These are phyloP conservation scores for Mariannaea sp. DNA, from an alignment of 2,329 filamentous ascomycete species.

Conservation along the genomic window DNA sequence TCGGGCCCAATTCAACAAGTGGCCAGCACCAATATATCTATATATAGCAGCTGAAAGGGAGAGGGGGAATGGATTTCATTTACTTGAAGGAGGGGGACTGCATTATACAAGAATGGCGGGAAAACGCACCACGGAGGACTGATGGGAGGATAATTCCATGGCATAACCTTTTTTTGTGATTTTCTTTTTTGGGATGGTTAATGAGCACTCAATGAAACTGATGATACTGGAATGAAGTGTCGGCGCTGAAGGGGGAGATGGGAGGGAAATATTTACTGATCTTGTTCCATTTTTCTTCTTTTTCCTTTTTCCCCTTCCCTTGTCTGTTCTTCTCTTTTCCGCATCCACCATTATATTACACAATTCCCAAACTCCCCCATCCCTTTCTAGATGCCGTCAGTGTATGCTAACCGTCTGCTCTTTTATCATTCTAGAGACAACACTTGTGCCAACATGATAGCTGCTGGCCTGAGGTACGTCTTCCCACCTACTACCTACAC, in stretches of 20 bases:
- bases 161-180: slow-evolving; percentile 26
- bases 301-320: too few species aligned
- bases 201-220: slow-evolving; percentile 20
- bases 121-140: slow-evolving; percentile 5
- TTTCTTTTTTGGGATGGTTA: slow-evolving; percentile 24
- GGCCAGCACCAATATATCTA: too few species aligned
- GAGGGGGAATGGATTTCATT: slow-evolving; percentile 3
- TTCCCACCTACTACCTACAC: neutral
- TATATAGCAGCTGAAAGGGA: slow-evolving; percentile 16
- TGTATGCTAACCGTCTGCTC: slow-evolving; percentile 31
- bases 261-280: too few species aligned
- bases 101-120: slow-evolving; percentile 7
- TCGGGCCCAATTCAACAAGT: slow-evolving; percentile 14
- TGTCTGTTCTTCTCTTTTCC: slow-evolving; percentile 12
- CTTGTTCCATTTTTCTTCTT: too few species aligned
- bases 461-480: slow-evolving; percentile 36
- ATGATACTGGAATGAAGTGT: slow-evolving; percentile 15
- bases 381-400: slow-evolving; percentile 15
- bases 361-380: slow-evolving; percentile 19
- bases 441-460: slow-evolving; percentile 18
- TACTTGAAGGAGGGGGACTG: slow-evolving; percentile 6
- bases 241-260: slow-evolving; percentile 28
- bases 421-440: slow-evolving; percentile 22
- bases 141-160: slow-evolving; percentile 3
- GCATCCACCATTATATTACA: slow-evolving; percentile 32